These are phyloP conservation scores for Kodamaea restingae DNA, from an alignment of 805 yeast genomes.

Conservation along the genomic window DNA sequence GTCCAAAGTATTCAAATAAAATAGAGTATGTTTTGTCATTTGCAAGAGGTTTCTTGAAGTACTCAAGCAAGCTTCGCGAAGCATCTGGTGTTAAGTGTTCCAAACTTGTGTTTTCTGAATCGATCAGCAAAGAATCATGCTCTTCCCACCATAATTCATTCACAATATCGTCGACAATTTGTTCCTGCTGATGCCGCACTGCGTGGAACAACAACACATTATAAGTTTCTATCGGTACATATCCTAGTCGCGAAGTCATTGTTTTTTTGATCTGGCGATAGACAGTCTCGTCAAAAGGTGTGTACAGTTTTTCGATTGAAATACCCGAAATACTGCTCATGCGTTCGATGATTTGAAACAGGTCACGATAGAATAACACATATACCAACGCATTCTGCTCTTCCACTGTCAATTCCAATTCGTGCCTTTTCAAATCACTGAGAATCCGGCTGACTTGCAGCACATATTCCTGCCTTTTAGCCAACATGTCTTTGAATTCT, in stretches of 20 bases:
- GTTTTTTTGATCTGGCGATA: slow-evolving; percentile 17
- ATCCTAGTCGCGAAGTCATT: slow-evolving; percentile 10
- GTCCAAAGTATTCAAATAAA: background rate
- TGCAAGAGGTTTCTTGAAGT: background rate
- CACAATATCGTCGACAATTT: slow-evolving; percentile 21
- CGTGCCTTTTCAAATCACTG: slow-evolving; percentile 23
- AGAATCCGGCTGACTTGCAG: slow-evolving; percentile 21
- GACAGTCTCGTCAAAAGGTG: slow-evolving; percentile 18
- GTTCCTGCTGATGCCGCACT: slow-evolving; percentile 22
- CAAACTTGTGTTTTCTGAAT: too few species aligned
- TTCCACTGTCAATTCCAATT: slow-evolving; percentile 24
- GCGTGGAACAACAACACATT: slow-evolving; percentile 28
- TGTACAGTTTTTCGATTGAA: slow-evolving; percentile 3
- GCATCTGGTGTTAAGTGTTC: too few species aligned
- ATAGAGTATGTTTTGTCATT: background rate
- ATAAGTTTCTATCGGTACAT: slow-evolving; percentile 15
- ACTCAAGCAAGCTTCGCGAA: too few species aligned
- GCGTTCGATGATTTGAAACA: slow-evolving; percentile 14
- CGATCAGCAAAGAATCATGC: too few species aligned
- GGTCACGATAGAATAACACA: slow-evolving; percentile 31
- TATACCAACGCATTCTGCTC: slow-evolving; percentile 30
- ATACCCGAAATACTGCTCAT: slow-evolving; percentile 7
- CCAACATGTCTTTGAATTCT: slow-evolving; percentile 18
- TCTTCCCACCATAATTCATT: background rate
- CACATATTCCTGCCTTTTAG: slow-evolving; percentile 18